These are phyloP conservation scores for Lasiosphaeriaceae sp. DNA, from an alignment of 495 filamentous ascomycete species.

Conservation along the genomic window DNA sequence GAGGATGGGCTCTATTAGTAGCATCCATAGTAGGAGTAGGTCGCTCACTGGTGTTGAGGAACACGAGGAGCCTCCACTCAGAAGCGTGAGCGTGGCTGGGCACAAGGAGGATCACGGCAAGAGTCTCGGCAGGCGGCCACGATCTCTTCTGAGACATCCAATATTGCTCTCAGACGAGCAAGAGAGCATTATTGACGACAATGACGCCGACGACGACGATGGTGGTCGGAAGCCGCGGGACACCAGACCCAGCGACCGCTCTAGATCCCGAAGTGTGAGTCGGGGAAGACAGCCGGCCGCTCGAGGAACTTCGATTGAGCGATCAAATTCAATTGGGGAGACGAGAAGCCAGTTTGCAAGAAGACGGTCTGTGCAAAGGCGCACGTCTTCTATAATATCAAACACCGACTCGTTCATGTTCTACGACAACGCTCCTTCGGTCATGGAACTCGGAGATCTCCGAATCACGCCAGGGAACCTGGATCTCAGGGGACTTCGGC, in stretches of 20 bases:
- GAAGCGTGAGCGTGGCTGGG: conserved; percentile 7
- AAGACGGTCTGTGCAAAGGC: background rate
- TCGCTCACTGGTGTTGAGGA: conserved; percentile 6
- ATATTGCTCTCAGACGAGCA: conserved; percentile 1
- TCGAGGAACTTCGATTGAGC: conserved; percentile 12
- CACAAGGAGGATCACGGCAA: background rate
- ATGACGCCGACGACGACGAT: background rate
- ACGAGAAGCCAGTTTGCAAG: conserved; percentile 7
- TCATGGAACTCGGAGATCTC: background rate
- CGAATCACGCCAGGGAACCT: background rate
- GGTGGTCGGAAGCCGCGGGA: background rate
- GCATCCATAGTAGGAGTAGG: background rate
- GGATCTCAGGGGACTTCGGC: background rate
- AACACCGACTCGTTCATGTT: too few relatives aligned
- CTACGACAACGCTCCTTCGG: background rate
- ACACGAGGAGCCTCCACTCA: background rate
- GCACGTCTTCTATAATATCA: too few relatives aligned
- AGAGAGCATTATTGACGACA: background rate
- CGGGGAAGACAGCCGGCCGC: conserved; percentile 16
- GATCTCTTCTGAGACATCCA: conserved; percentile 14
- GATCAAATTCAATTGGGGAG: conserved; percentile 7
- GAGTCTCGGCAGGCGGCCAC: background rate
- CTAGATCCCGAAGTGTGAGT: conserved; percentile 9
- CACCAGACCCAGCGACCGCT: background rate
- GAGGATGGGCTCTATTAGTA: conserved; percentile 1